Percentiles rank a stretch among this genome's conserved stretches.
phyloP scores from a whole-genome alignment of 192 early-diverging fungal genomes.

The Coemansia sp. region DNA sequence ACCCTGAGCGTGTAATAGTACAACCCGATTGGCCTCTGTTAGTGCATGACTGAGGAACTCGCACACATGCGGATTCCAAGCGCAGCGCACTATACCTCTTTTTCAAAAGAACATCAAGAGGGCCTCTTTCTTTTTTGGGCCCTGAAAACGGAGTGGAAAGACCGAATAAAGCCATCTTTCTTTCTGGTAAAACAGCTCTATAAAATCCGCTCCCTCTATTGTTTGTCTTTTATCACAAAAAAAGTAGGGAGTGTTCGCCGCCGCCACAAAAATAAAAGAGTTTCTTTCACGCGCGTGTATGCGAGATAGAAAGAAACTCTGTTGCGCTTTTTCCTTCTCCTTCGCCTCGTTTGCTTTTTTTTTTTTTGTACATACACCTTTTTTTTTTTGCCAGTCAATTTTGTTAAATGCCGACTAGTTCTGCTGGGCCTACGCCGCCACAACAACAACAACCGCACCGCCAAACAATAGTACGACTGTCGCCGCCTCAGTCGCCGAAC shows the following conservation, averaged over 20 bases:
- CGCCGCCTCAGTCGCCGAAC: conserved; percentile 11
- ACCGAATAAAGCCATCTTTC: not conserved
- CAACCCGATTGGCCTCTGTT: not conserved
- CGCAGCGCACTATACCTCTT: not conserved
- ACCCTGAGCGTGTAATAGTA: not conserved
- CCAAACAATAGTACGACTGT: conserved; percentile 41
- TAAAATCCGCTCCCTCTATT: not conserved
- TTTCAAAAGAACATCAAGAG: not conserved
- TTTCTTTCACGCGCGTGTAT: not conserved
- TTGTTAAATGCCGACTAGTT: not conserved
- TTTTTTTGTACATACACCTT: not conserved
- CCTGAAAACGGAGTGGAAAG: not conserved
- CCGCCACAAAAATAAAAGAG: not conserved
- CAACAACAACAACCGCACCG: conserved; percentile 8
- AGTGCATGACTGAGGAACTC: not conserved
- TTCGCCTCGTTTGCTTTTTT: not conserved
- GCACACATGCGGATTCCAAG: not conserved
- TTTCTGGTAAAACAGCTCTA: not conserved
- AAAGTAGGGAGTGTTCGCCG: not conserved
- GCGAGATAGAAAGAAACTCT: not conserved
- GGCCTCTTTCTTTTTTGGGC: not conserved
- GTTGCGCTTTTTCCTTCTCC: not conserved
- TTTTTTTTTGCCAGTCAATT: not conserved
- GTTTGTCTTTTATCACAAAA: not conserved
- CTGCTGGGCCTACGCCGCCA: not conserved